phyloP scores from a whole-genome alignment of 2,329 filamentous ascomycete genomes.

The Emmonsiellopsis sp. region DNA sequence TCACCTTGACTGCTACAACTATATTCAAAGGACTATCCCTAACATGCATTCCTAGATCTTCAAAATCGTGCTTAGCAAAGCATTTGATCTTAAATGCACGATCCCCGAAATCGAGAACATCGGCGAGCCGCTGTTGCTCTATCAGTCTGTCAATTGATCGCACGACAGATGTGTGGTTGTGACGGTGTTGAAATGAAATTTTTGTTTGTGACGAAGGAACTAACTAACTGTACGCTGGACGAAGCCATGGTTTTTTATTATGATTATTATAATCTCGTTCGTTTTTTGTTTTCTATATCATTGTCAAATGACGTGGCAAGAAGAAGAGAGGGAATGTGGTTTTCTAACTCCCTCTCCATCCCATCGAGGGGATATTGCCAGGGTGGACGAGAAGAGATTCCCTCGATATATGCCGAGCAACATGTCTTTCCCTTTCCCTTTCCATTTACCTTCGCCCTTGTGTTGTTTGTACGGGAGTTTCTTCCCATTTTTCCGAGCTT shows the following conservation, averaged over 20 bases:
- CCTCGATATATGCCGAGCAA: no score
- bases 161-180: not conserved
- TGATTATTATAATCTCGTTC: not conserved
- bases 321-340: not conserved
- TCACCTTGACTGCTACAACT: not conserved
- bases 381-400: no score
- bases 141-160: constrained; percentile 31
- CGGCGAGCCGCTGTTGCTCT: constrained; percentile 87
- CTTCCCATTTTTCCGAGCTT: constrained; percentile 11
- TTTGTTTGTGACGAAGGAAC: not conserved
- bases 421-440: no score
- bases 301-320: not conserved
- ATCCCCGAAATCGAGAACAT: constrained; percentile 98
- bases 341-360: no score
- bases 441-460: no score
- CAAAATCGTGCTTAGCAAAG: constrained; percentile 98
- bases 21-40: constrained; percentile 12
- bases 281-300: not conserved
- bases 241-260: constrained; percentile 6
- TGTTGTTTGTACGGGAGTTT: not conserved
- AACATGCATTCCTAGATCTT: constrained; percentile 62
- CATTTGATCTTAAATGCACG: constrained; percentile 96
- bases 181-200: not conserved
- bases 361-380: no score
- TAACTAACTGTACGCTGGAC: constrained; percentile 5